phyloP scores from a whole-genome alignment of 148 eudicot species.

The Pharnaceum exiguum region DNA sequence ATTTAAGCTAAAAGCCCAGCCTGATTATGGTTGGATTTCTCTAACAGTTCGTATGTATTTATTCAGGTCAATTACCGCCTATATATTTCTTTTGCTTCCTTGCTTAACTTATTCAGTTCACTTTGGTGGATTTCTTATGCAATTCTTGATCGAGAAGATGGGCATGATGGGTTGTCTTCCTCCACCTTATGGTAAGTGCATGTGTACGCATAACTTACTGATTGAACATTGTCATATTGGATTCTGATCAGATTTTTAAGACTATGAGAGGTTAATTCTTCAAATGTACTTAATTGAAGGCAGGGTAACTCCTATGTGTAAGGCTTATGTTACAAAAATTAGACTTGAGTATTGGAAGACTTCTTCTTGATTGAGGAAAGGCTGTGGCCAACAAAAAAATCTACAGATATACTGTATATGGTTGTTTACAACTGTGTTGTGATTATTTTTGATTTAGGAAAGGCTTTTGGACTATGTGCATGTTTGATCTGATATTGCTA shows the following conservation, averaged over 20 bases:
- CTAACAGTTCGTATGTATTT: conserved; percentile 9
- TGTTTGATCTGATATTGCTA: too few relatives aligned
- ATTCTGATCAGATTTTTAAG: background rate
- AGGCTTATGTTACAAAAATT: too few relatives aligned
- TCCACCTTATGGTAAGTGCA: conserved; percentile 86
- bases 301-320: too few relatives aligned
- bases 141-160: conserved; percentile 86
- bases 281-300: too few relatives aligned
- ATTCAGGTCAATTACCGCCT: conserved; percentile 66
- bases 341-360: too few relatives aligned
- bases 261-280: background rate
- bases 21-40: too few relatives aligned
- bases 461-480: too few relatives aligned
- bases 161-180: conserved; percentile 95
- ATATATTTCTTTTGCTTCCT: conserved; percentile 65
- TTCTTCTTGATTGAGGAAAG: too few relatives aligned
- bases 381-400: too few relatives aligned
- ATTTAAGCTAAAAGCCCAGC: background rate
- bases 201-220: background rate
- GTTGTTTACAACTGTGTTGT: too few relatives aligned
- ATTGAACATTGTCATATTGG: background rate
- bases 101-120: conserved; percentile 60
- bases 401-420: too few relatives aligned
- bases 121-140: conserved; percentile 70
- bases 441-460: too few relatives aligned